Conservation (phyloP, 2,329 filamentous ascomycete genomes). For the Colletotrichum sidae region DNA sequence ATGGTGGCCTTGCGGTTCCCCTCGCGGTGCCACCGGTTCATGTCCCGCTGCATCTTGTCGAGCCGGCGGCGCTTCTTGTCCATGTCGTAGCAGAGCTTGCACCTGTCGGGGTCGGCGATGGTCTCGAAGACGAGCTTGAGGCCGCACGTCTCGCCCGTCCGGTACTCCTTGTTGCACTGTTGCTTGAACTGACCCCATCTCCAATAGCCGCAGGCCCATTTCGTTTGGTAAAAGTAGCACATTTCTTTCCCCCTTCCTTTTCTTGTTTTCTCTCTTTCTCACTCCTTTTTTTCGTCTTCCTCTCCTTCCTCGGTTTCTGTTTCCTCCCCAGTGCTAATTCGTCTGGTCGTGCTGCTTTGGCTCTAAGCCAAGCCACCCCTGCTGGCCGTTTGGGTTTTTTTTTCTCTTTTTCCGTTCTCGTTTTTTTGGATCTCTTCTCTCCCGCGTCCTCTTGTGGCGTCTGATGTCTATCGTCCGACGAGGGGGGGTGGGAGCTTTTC, state of each 20-base stretch:
- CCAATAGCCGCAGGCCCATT: constrained; percentile 89
- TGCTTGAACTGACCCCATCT: constrained; percentile 94
- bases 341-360: too few relatives aligned
- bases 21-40: constrained; percentile 82
- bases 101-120: constrained; percentile 71
- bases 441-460: neutral
- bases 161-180: constrained; percentile 94
- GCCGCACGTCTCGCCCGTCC: constrained; percentile 95
- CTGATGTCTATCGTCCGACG: too few relatives aligned
- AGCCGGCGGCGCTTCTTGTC: constrained; percentile 84
- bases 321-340: too few relatives aligned
- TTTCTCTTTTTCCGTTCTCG: neutral
- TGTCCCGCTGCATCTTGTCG: constrained; percentile 78
- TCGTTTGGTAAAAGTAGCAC: constrained; percentile 96
- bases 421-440: constrained; percentile 1
- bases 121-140: constrained; percentile 89
- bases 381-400: neutral
- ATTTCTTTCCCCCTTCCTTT: constrained; percentile 61
- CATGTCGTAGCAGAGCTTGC: constrained; percentile 89
- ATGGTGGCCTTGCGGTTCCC: constrained; percentile 80
- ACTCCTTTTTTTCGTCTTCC: neutral
- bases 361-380: too few relatives aligned
- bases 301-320: neutral
- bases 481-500: neutral
- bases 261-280: neutral